Evolutionary conservation across 176 grass and related monocot species (phyloP).

Genomic region (Thinopyrum elongatum): DNA sequence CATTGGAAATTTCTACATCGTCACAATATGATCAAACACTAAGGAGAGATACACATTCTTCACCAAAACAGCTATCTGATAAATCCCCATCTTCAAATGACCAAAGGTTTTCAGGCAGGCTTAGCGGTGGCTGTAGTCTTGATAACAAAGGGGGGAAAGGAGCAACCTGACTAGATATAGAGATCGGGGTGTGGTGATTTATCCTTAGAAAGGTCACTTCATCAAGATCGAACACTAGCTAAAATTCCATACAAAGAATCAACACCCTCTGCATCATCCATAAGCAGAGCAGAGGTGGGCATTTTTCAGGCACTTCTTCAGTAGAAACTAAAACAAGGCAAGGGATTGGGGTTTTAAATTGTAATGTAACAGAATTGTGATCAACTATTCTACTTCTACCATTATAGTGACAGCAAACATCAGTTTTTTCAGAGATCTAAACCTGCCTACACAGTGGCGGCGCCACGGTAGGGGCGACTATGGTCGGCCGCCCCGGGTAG

Average conservation of each 20-base stretch:
- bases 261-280: conserved; percentile 67
- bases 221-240: conserved; percentile 52
- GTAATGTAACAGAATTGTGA: no score
- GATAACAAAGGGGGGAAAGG: conserved; percentile 62
- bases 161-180: conserved; percentile 59
- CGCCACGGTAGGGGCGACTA: no score
- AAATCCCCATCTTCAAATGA: conserved; percentile 67
- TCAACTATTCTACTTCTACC: no score
- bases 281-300: conserved; percentile 56
- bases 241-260: conserved; percentile 59
- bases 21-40: conserved; percentile 56
- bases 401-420: no score
- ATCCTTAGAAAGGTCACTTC: conserved; percentile 47
- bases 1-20: conserved; percentile 48
- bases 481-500: no score
- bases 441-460: no score
- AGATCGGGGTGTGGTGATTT: conserved; percentile 65
- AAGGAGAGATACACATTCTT: conserved; percentile 61
- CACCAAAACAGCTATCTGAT: conserved; percentile 55
- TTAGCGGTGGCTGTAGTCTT: conserved; percentile 42
- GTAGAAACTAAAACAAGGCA: no score
- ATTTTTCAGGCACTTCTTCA: conserved; percentile 55
- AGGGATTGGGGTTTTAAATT: no score
- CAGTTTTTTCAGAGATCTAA: no score
- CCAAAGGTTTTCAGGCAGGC: conserved; percentile 67